phyloP scores from a whole-genome alignment of 2,329 filamentous ascomycete species.

The Niveomyces coronatus region DNA sequence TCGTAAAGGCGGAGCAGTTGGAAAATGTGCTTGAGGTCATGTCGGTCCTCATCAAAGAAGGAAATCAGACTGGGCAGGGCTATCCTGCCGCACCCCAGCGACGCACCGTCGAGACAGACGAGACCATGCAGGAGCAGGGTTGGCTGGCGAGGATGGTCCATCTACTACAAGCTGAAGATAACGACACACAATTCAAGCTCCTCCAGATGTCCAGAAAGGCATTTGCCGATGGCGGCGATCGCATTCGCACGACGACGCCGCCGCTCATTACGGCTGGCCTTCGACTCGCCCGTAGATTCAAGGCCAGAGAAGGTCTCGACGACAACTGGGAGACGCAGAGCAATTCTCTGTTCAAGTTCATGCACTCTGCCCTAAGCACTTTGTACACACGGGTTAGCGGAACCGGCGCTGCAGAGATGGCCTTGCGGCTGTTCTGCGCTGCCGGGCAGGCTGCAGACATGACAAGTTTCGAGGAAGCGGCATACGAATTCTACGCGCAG shows the following conservation, averaged over 20 bases:
- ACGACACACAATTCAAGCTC: slow-evolving; percentile 89
- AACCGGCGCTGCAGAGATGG: slow-evolving; percentile 72
- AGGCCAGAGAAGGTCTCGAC: slow-evolving; percentile 75
- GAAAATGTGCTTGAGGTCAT: slow-evolving; percentile 84
- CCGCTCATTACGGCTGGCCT: slow-evolving; percentile 83
- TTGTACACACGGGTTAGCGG: slow-evolving; percentile 77
- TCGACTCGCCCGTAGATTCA: slow-evolving; percentile 81
- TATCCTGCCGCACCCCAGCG: slow-evolving; percentile 75
- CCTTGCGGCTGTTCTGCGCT: slow-evolving; percentile 78
- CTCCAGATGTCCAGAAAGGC: slow-evolving; percentile 81
- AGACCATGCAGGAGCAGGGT: slow-evolving; percentile 95
- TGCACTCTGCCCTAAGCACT: slow-evolving; percentile 78
- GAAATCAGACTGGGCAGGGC: slow-evolving; percentile 69
- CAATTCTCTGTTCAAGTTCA: slow-evolving; percentile 86
- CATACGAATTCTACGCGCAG: slow-evolving; percentile 97
- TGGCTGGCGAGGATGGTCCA: slow-evolving; percentile 92
- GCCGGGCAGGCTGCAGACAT: slow-evolving; percentile 91
- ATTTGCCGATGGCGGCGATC: slow-evolving; percentile 84
- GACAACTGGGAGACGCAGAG: slow-evolving; percentile 53
- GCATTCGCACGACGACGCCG: slow-evolving; percentile 90
- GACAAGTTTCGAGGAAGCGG: slow-evolving; percentile 85
- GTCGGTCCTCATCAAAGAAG: slow-evolving; percentile 88
- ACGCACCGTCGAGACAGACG: slow-evolving; percentile 75
- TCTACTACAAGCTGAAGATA: slow-evolving; percentile 70
- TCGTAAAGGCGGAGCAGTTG: slow-evolving; percentile 67